phyloP scores from a whole-genome alignment of 176 grass and related monocot genomes.

The Elymus sibiricus region DNA sequence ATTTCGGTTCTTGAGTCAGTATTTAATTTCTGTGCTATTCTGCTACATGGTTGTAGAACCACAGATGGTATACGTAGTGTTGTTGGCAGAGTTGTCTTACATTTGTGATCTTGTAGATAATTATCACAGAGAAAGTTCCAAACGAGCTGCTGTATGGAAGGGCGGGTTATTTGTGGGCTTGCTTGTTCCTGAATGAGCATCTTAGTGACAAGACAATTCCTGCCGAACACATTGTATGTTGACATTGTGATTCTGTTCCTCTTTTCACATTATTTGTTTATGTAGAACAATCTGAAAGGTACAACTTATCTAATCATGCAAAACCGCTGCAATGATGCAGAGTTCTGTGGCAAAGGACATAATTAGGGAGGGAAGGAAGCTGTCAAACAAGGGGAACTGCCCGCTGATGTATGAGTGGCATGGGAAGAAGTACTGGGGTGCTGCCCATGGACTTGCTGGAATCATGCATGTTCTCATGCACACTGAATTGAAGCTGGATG shows the following conservation, averaged over 20 bases:
- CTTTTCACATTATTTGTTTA: not conserved
- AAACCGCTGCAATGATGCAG: slow-evolving; percentile 32
- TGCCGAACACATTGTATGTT: slow-evolving; percentile 49
- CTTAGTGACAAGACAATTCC: slow-evolving; percentile 57
- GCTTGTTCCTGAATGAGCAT: slow-evolving; percentile 88
- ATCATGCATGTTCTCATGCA: slow-evolving; percentile 89
- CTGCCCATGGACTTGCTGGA: slow-evolving; percentile 84
- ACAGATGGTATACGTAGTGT: not conserved
- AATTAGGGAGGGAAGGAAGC: slow-evolving; percentile 69
- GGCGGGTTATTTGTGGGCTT: slow-evolving; percentile 91
- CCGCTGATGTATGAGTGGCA: slow-evolving; percentile 90
- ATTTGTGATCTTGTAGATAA: slow-evolving; percentile 54
- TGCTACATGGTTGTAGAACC: not conserved
- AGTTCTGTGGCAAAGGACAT: slow-evolving; percentile 55
- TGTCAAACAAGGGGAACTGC: slow-evolving; percentile 49
- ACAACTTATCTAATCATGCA: slow-evolving; percentile 10
- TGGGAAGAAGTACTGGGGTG: slow-evolving; percentile 86
- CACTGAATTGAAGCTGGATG: slow-evolving; percentile 50
- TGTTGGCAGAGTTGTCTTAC: not conserved
- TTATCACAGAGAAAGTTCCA: slow-evolving; percentile 52
- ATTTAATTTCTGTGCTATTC: not conserved
- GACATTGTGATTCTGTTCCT: not conserved
- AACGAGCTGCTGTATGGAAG: slow-evolving; percentile 87
- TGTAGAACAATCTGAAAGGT: not conserved
- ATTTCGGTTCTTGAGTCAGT: not conserved